phyloP scores from a whole-genome alignment of 2,329 filamentous ascomycete genomes.

The Phaeosphaeria sp. region DNA sequence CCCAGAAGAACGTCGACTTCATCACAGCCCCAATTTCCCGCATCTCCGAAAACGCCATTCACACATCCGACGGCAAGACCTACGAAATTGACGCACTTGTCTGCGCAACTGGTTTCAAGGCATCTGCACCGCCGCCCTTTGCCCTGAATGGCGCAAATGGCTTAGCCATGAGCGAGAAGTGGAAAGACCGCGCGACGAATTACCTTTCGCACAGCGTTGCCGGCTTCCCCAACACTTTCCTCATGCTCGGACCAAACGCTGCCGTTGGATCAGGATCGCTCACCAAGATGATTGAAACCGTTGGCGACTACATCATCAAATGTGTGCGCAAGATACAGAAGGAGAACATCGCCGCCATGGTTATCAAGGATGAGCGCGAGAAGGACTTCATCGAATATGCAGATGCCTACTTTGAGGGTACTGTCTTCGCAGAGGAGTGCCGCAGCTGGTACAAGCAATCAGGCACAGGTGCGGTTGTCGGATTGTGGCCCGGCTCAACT shows the following conservation, averaged over 20 bases:
- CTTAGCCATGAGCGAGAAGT: conserved; percentile 40
- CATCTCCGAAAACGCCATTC: conserved; percentile 48
- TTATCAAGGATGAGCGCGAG: conserved; percentile 31
- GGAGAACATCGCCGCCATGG: conserved; percentile 51
- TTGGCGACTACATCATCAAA: conserved; percentile 50
- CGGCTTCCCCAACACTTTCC: conserved; percentile 50
- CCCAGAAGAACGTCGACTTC: conserved; percentile 49
- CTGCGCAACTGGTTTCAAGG: conserved; percentile 55
- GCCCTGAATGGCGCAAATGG: conserved; percentile 40
- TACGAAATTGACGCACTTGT: conserved; percentile 53
- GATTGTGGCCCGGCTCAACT: conserved; percentile 44
- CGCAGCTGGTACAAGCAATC: conserved; percentile 46
- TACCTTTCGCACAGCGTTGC: conserved; percentile 41
- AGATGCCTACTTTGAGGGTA: conserved; percentile 43
- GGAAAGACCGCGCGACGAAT: conserved; percentile 41
- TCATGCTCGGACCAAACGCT: conserved; percentile 52
- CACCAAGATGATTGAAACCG: conserved; percentile 51
- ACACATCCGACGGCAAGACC: conserved; percentile 49
- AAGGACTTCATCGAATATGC: conserved; percentile 40
- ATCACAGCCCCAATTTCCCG: conserved; percentile 45
- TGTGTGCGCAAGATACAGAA: conserved; percentile 52
- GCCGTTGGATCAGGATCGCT: conserved; percentile 50
- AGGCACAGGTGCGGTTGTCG: conserved; percentile 33
- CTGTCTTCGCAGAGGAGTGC: conserved; percentile 44
- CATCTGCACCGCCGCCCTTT: conserved; percentile 49